phyloP scores from a whole-genome alignment of 73 alveolate species.

The Uronychia setigera region DNA sequence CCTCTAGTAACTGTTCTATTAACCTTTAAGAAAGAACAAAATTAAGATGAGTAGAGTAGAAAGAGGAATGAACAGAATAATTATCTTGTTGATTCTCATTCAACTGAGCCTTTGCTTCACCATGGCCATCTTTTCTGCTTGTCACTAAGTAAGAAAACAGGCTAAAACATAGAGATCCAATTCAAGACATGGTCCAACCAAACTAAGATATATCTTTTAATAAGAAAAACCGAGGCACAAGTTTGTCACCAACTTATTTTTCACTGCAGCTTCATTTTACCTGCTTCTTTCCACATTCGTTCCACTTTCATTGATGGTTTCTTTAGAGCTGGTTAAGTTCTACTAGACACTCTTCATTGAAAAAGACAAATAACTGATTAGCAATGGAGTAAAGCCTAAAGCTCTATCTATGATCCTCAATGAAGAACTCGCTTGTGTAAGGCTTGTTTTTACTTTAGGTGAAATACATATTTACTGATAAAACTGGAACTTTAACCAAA shows the following conservation, averaged over 20 bases:
- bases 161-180: background rate
- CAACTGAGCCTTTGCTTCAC: conserved; percentile 45
- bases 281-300: conserved; percentile 90
- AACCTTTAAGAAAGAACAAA: conserved; percentile 40
- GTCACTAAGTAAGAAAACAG: background rate
- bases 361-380: conserved; percentile 81
- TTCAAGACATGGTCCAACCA: background rate
- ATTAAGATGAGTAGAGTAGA: conserved; percentile 65
- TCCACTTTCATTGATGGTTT: conserved; percentile 93
- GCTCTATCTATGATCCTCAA: conserved; percentile 79
- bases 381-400: conserved; percentile 72
- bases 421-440: conserved; percentile 90
- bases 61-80: conserved; percentile 44
- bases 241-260: background rate
- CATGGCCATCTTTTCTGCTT: background rate
- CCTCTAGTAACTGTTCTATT: conserved; percentile 39
- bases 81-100: conserved; percentile 42
- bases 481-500: conserved; percentile 97
- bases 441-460: conserved; percentile 20
- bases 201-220: background rate
- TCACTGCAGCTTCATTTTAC: conserved; percentile 61
- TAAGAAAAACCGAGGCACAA: background rate
- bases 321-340: conserved; percentile 94
- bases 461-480: conserved; percentile 93
- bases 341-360: conserved; percentile 84